Conservation (phyloP, 2,329 filamentous ascomycete genomes). For the Mycosphaerella sp. region DNA sequence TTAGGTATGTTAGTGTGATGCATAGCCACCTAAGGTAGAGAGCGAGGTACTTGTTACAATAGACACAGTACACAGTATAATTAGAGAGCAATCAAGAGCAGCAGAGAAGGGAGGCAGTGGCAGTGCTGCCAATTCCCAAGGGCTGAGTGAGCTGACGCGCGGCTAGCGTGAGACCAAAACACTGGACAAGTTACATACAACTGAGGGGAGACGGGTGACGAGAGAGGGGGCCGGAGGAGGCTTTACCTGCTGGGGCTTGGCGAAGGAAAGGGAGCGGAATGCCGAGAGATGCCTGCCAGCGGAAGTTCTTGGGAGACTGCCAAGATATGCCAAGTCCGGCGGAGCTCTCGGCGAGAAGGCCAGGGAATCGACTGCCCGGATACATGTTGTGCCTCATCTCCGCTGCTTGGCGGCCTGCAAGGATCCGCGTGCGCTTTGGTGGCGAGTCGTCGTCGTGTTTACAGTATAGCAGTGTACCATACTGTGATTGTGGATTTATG, state of each 20-base stretch:
- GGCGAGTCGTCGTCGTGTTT: too few species aligned
- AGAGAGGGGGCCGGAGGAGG: slow-evolving; percentile 1
- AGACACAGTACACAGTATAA: neutral
- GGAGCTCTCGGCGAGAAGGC: slow-evolving; percentile 5
- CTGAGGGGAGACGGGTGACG: too few species aligned
- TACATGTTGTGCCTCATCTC: slow-evolving; percentile 7
- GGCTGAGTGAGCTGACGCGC: slow-evolving; percentile 6
- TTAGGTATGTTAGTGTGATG: too few species aligned
- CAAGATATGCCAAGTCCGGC: slow-evolving; percentile 7
- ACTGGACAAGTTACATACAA: too few species aligned
- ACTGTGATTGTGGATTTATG: too few species aligned
- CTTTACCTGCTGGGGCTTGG: slow-evolving; percentile 2
- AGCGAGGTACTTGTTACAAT: too few species aligned
- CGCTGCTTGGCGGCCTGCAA: slow-evolving; percentile 7
- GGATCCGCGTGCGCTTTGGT: neutral
- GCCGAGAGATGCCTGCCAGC: slow-evolving; percentile 12
- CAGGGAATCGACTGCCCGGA: neutral
- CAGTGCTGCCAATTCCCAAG: slow-evolving; percentile 8
- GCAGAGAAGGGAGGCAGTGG: neutral
- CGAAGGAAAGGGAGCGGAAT: slow-evolving; percentile 10
- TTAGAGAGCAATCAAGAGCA: neutral
- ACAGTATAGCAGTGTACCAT: too few species aligned
- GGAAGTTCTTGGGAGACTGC: slow-evolving; percentile 9
- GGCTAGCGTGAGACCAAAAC: neutral
- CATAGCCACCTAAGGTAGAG: too few species aligned